Evolutionary conservation across 2,329 filamentous ascomycete species (phyloP), one percentile per base, ranked within the genome.

Genomic region (Stemphylium lycopersici): DNA sequence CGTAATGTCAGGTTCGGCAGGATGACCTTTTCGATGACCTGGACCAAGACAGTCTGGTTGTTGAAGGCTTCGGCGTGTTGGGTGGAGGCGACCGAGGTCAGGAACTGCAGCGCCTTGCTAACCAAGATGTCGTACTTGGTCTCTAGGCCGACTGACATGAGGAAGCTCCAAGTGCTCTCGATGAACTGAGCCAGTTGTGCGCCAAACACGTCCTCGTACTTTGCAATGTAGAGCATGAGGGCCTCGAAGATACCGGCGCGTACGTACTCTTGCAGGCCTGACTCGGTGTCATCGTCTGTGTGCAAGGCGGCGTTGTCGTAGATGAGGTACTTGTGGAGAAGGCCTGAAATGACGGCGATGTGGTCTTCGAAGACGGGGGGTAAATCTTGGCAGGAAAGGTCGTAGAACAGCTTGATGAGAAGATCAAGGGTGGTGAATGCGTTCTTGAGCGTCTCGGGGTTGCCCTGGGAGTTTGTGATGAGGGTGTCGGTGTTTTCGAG

Each of bases 381-480:
- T 66, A 99, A 84, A 75, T 99, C 95, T 74, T 99, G 96, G 72
- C 89, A 96, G n/a, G 93, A 97, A 47, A 99, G 86, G 76, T 99
- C 96, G 78, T 95, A 95, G 72, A 98, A 87, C 43, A 99, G 87
- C 80, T 96, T 96, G 65, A 97, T 83, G 65, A 96, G 86, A 47
- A 98, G 82, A 73, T 93, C 93, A 59, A 99, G 83, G 3, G 92
- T 91, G 61, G 90, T 87, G 66, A 96, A 93, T 73, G 91, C 90
- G 63, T 86, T 85, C 69, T 88, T 87, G 39, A 99, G 82, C 13
- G 82, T 85, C 4, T 84, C 84, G 68, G 90, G 90, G 74, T 97
- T 89, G 75, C 85, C 81, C 69, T 87, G 84, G 73, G 92, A 91
- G 65, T 87, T 84, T 54, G 89, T 84, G 65, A 99, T 84, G 65